Conservation (phyloP, 495 filamentous ascomycete species). For the Aspergillus avenaceus region DNA sequence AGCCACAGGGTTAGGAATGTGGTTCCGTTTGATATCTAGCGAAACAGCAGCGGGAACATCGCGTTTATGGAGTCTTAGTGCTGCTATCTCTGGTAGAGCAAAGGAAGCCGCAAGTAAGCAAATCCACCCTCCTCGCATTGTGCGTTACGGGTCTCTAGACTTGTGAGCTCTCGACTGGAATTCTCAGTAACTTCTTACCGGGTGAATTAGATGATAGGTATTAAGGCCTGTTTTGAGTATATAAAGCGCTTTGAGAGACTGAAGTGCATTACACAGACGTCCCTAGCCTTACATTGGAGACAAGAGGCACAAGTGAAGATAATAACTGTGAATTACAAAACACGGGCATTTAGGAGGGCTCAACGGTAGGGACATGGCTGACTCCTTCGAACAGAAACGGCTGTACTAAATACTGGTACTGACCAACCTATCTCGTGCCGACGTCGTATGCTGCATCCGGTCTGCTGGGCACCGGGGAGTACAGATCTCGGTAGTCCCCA, state of each 20-base stretch:
- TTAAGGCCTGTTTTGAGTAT: too few relatives aligned
- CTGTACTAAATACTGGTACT: background rate
- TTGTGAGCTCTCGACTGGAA: too few relatives aligned
- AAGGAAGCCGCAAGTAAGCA: conserved; percentile 10
- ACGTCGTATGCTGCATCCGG: background rate
- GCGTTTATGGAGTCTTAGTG: conserved; percentile 27
- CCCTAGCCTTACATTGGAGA: too few relatives aligned
- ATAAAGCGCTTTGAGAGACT: too few relatives aligned
- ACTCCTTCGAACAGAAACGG: background rate
- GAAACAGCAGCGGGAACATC: conserved; percentile 33
- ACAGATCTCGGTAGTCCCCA: background rate
- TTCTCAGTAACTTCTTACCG: too few relatives aligned
- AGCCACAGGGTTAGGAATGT: conserved; percentile 26
- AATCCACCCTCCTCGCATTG: background rate
- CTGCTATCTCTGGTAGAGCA: conserved; percentile 12
- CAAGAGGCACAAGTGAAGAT: too few relatives aligned
- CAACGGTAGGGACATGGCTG: background rate
- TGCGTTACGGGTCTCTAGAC: background rate
- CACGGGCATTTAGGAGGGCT: background rate
- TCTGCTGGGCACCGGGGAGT: too few relatives aligned
- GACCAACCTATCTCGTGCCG: too few relatives aligned
- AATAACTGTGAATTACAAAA: background rate
- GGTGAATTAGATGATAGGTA: too few relatives aligned
- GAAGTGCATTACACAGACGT: too few relatives aligned
- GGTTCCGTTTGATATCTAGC: conserved; percentile 38